Conservation (phyloP, 345 rosid species). For the Acer negundo region DNA sequence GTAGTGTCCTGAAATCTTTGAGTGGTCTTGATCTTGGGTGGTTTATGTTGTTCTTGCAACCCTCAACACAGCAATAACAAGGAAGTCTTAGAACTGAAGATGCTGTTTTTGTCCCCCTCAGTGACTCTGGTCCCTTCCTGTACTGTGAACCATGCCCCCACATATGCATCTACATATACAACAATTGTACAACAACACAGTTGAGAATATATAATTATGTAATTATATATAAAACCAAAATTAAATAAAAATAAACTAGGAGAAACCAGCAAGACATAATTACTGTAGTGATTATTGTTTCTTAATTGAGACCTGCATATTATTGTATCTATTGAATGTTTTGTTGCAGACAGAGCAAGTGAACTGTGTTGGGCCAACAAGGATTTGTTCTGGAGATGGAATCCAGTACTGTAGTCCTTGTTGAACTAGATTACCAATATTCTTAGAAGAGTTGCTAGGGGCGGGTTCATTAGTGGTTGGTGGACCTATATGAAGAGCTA, state of each 20-base stretch:
- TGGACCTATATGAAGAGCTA: slow-evolving; percentile 74
- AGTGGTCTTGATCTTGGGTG: slow-evolving; percentile 83
- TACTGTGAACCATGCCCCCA: slow-evolving; percentile 97
- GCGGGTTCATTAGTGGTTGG: slow-evolving; percentile 34
- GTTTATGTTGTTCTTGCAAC: slow-evolving; percentile 85
- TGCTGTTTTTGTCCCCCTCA: slow-evolving; percentile 71
- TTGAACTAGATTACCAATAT: slow-evolving; percentile 29
- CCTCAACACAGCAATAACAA: slow-evolving; percentile 79
- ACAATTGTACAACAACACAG: neutral
- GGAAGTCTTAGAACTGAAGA: slow-evolving; percentile 69
- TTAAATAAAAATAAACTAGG: neutral
- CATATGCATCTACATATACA: slow-evolving; percentile 72
- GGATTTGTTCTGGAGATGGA: slow-evolving; percentile 84
- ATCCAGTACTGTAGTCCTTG: slow-evolving; percentile 75
- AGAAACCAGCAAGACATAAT: too few species aligned
- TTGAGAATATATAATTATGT: neutral
- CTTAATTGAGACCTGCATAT: slow-evolving; percentile 69
- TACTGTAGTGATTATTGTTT: neutral
- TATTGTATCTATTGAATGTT: slow-evolving; percentile 86
- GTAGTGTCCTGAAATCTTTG: slow-evolving; percentile 91
- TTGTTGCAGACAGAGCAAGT: slow-evolving; percentile 87
- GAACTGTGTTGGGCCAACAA: slow-evolving; percentile 94
- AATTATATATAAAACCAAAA: neutral
- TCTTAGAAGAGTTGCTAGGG: slow-evolving; percentile 31
- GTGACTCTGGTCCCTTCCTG: slow-evolving; percentile 78